Percentiles rank a stretch among this genome's conserved stretches.
phyloP scores from a whole-genome alignment of 2,329 filamentous ascomycete genomes.

The Arthrobotrys megalospora region DNA sequence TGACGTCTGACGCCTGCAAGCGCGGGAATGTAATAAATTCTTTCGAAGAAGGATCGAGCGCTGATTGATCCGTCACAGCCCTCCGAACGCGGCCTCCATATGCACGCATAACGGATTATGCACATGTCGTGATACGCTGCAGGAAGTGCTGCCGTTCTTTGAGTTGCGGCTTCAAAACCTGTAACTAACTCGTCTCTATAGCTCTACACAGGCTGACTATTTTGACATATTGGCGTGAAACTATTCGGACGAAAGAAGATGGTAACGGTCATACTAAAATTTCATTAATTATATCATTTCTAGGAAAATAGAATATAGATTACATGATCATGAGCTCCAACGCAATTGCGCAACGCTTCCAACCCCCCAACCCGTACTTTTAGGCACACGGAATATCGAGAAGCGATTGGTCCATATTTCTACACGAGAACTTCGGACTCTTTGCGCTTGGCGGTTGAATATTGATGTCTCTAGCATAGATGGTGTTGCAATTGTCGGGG shows the following conservation, averaged over 20 bases:
- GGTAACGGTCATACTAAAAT: no score
- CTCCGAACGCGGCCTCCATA: neutral
- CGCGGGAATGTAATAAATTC: neutral
- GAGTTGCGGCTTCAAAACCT: no score
- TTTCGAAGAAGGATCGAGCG: neutral
- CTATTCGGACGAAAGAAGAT: no score
- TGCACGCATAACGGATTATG: no score
- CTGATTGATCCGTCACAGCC: neutral
- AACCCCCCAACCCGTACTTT: neutral
- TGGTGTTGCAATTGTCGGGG: constrained; percentile 68
- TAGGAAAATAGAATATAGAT: constrained; percentile 4
- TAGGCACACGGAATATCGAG: constrained; percentile 48
- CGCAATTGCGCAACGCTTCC: neutral
- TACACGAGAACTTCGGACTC: constrained; percentile 68
- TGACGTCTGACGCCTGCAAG: no score
- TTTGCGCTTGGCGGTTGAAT: constrained; percentile 70
- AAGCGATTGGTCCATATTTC: constrained; percentile 66
- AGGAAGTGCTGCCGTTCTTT: no score
- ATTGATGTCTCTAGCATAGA: constrained; percentile 70
- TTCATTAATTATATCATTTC: neutral
- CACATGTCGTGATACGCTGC: no score
- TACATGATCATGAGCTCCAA: neutral
- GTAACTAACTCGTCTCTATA: no score
- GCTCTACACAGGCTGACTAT: no score
- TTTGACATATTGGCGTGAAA: no score